Conservation (phyloP, 495 filamentous ascomycete species). For the Rostrohypoxylon terebratum region DNA sequence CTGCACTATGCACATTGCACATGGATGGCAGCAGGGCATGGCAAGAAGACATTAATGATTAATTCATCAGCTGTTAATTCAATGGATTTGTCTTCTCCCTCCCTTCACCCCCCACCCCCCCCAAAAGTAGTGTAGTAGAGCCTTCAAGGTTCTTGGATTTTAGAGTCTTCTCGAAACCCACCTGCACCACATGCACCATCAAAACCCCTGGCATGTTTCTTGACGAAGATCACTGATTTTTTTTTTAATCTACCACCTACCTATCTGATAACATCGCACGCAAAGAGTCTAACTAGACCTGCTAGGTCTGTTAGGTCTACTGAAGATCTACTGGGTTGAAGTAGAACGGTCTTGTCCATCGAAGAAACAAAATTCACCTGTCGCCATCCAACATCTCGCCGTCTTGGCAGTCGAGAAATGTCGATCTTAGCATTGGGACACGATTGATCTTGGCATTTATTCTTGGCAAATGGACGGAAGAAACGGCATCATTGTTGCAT, state of each 20-base stretch:
- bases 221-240: conserved; percentile 1
- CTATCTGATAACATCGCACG: conserved; percentile 18
- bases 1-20: not conserved
- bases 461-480: conserved; percentile 46
- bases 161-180: not conserved
- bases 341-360: not conserved
- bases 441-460: conserved; percentile 40
- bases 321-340: too few relatives aligned
- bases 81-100: not conserved
- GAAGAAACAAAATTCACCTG: conserved; percentile 23
- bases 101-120: too few relatives aligned
- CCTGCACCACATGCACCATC: not conserved
- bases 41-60: not conserved
- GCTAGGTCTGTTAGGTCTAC: not conserved
- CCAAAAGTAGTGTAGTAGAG: too few relatives aligned
- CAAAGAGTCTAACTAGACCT: not conserved
- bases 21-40: too few relatives aligned
- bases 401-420: conserved; percentile 38
- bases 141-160: not conserved
- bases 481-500: conserved; percentile 44
- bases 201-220: conserved; percentile 12
- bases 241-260: conserved; percentile 19
- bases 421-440: conserved; percentile 43
- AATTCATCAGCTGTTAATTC: too few relatives aligned
- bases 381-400: conserved; percentile 27